These are phyloP conservation scores for Corynespora cassiicola DNA, from an alignment of 2,329 filamentous ascomycete genomes.

Conservation along the genomic window DNA sequence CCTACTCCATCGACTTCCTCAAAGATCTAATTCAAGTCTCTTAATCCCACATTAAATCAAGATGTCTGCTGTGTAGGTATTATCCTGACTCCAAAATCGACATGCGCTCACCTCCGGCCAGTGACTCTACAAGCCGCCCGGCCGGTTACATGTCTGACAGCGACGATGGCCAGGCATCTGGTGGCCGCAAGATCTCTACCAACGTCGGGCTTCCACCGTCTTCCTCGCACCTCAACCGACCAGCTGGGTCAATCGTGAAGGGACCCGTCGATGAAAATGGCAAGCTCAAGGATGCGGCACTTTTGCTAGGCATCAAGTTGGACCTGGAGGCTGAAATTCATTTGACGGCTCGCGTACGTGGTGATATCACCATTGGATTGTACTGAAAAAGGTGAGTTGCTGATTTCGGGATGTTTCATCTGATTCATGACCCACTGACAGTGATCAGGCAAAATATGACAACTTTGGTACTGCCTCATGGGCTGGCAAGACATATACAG, in stretches of 20 bases:
- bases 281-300: slow-evolving; percentile 63
- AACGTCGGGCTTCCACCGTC: slow-evolving; percentile 42
- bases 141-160: slow-evolving; percentile 44
- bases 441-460: no score
- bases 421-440: no score
- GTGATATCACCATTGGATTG: slow-evolving; percentile 67
- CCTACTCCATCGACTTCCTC: slow-evolving; percentile 6
- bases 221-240: slow-evolving; percentile 47
- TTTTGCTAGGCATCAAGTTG: slow-evolving; percentile 68
- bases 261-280: slow-evolving; percentile 65
- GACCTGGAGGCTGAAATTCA: slow-evolving; percentile 69
- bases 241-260: slow-evolving; percentile 57
- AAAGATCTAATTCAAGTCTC: not conserved
- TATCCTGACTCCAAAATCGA: not conserved
- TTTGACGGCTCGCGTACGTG: slow-evolving; percentile 64
- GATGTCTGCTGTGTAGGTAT: slow-evolving; percentile 39
- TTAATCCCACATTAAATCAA: slow-evolving; percentile 5
- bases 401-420: no score
- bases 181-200: slow-evolving; percentile 42
- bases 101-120: slow-evolving; percentile 15
- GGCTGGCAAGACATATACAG: no score
- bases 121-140: slow-evolving; percentile 35
- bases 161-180: slow-evolving; percentile 50
- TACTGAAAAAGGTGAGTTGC: no score
- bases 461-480: no score